A percentile compares a stretch with the other conserved stretches of the same genome.
Evolutionary conservation across 1,139 yeast species (phyloP).

Genomic region (Saccharomyces pastorianus): DNA sequence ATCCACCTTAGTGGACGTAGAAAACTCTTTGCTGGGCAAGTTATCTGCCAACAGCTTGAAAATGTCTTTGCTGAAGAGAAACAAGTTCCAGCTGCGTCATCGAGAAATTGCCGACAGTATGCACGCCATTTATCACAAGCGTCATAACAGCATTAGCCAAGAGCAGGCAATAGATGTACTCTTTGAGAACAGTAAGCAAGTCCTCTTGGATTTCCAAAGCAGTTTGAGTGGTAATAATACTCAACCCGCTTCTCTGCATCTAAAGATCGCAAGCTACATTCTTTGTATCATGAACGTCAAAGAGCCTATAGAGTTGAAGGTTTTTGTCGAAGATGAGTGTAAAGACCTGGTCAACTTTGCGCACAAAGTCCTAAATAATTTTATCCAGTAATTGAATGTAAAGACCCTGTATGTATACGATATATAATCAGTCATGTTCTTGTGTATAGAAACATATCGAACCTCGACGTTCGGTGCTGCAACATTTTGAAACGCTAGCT

Average conservation of each 20-base stretch:
- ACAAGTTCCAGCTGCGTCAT: not conserved
- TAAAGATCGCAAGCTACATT: constrained; percentile 14
- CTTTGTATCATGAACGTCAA: constrained; percentile 7
- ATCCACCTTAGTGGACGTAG: not conserved
- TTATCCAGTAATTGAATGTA: not conserved
- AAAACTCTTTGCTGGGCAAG: not conserved
- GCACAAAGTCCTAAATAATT: not conserved
- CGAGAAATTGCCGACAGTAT: not conserved
- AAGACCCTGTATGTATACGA: not conserved
- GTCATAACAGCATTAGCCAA: not conserved
- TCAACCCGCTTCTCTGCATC: constrained; percentile 7
- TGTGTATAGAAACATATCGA: not conserved
- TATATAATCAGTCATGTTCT: not conserved
- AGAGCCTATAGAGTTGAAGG: not conserved
- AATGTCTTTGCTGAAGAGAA: not conserved
- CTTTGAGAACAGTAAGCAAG: not conserved
- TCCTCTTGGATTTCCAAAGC: not conserved
- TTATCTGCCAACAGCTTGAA: not conserved
- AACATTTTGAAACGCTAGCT: not conserved
- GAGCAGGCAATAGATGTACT: not conserved
- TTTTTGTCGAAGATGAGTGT: not conserved
- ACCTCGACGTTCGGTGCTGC: not conserved
- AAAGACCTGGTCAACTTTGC: not conserved
- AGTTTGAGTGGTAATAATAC: not conserved
- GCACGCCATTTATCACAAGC: not conserved